Evolutionary conservation across 2,329 filamentous ascomycete species (phyloP).

Genomic region (Clarireedia hainanense): DNA sequence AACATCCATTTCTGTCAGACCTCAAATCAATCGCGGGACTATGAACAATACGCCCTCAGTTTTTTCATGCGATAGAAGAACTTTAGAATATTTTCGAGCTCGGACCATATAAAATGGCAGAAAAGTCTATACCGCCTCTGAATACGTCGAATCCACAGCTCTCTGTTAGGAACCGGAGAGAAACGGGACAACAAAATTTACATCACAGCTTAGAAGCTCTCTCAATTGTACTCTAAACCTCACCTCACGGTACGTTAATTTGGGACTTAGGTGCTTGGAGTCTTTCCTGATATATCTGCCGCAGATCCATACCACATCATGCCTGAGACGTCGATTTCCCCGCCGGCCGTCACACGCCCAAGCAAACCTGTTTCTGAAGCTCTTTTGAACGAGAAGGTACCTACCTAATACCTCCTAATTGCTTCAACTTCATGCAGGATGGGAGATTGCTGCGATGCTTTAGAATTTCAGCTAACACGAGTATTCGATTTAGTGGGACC

Average conservation of each 20-base stretch:
- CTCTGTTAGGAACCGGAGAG: constrained; percentile 4
- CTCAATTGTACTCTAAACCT: constrained; percentile 6
- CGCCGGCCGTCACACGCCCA: constrained; percentile 52
- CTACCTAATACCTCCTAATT: not conserved
- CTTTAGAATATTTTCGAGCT: not conserved
- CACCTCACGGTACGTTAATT: constrained; percentile 15
- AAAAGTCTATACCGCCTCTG: not conserved
- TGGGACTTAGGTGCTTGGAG: not conserved
- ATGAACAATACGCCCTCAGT: not conserved
- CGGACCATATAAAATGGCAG: not conserved
- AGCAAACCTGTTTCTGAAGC: constrained; percentile 88
- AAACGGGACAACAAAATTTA: constrained; percentile 11
- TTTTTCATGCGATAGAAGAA: not conserved
- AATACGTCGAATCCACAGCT: not conserved
- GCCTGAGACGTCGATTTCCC: constrained; percentile 32
- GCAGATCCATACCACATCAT: constrained; percentile 14
- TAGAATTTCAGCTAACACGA: constrained; percentile 10
- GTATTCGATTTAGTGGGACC: constrained; percentile 69
- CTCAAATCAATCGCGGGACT: not conserved
- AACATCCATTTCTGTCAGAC: constrained; percentile 42
- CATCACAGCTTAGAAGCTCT: constrained; percentile 4
- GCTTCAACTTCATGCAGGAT: constrained; percentile 17
- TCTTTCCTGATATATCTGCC: constrained; percentile 1
- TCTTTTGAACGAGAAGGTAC: constrained; percentile 96
- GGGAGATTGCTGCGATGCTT: not conserved